Conservation (phyloP, 257 asterid genomes). For the Cynanchum wilfordii region DNA sequence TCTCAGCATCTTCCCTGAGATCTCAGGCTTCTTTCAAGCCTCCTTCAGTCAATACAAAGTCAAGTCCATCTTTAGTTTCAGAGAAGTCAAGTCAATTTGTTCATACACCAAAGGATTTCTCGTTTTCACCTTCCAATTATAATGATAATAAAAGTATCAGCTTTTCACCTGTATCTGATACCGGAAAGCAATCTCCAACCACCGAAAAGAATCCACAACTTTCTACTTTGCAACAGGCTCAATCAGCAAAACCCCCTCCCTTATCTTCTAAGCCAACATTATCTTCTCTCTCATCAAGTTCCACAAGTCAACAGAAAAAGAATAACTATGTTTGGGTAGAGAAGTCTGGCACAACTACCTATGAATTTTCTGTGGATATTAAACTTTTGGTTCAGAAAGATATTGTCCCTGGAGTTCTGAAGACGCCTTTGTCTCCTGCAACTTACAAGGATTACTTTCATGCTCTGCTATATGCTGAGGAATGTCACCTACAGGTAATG, state of each 20-base stretch:
- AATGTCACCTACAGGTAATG: constrained; percentile 23
- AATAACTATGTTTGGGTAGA: constrained; percentile 13
- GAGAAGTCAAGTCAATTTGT: not conserved
- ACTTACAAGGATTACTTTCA: constrained; percentile 28
- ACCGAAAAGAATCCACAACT: not conserved
- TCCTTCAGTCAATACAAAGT: not conserved
- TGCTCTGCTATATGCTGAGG: constrained; percentile 29
- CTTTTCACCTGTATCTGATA: not conserved
- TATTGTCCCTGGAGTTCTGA: constrained; percentile 21
- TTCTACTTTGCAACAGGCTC: not conserved
- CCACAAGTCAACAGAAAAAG: constrained; percentile 1
- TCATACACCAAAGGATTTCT: not conserved
- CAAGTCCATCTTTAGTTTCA: not conserved
- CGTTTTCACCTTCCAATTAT: not conserved
- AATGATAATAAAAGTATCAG: not conserved
- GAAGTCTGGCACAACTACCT: constrained; percentile 22
- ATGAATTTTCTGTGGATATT: constrained; percentile 17
- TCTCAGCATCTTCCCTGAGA: not conserved
- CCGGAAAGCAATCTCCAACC: not conserved
- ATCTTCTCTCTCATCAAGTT: constrained; percentile 2
- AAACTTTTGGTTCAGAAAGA: constrained; percentile 19
- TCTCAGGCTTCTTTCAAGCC: not conserved
- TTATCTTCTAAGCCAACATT: constrained; percentile 20
- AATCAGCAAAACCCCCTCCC: constrained; percentile 16
- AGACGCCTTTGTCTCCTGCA: constrained; percentile 22